These are phyloP conservation scores for Rhododendron vialii DNA, from an alignment of 148 eudicot species.

Conservation along the genomic window DNA sequence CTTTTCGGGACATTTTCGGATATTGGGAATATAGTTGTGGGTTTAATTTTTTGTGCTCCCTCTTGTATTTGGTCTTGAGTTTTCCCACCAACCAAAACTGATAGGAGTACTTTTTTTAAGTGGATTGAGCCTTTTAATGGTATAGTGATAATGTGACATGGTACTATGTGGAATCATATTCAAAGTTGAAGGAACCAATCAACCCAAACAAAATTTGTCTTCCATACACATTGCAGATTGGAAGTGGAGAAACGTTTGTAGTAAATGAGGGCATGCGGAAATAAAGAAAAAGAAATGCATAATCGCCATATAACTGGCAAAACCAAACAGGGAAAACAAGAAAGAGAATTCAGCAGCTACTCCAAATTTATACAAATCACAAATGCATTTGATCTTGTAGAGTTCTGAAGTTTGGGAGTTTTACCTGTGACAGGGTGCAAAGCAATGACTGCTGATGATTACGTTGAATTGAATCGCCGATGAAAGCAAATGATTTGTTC, in stretches of 20 bases:
- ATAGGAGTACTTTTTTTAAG: too few species aligned
- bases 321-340: not conserved
- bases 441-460: constrained; percentile 85
- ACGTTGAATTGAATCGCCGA: constrained; percentile 87
- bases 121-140: not conserved
- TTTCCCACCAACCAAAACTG: too few species aligned
- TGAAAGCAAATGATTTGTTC: constrained; percentile 63
- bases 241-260: not conserved
- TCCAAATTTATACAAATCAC: not conserved
- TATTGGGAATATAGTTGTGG: not conserved
- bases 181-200: not conserved
- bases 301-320: not conserved
- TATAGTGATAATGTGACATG: not conserved
- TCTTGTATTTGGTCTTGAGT: not conserved
- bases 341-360: not conserved
- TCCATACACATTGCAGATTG: not conserved
- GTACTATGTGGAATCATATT: not conserved
- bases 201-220: not conserved
- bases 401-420: not conserved
- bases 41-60: not conserved
- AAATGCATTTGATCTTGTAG: not conserved
- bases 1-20: too few species aligned
- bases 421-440: constrained; percentile 76
- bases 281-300: too few species aligned
- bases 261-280: not conserved